These are phyloP conservation scores for Colletotrichum sp. DNA, from an alignment of 2,329 filamentous ascomycete genomes.

Conservation along the genomic window DNA sequence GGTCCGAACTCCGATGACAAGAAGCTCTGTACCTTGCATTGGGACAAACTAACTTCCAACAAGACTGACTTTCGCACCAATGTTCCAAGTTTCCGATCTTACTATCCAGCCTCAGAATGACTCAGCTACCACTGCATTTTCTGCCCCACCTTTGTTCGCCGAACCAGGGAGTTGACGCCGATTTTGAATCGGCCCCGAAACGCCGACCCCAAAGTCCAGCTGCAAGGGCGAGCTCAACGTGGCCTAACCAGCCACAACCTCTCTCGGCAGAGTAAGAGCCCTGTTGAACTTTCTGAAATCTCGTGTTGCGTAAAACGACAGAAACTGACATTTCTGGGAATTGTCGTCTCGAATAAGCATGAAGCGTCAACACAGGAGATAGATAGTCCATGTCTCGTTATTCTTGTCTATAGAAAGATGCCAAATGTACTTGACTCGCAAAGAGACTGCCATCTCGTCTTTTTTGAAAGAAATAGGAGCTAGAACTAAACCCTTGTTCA, in stretches of 20 bases:
- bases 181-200: neutral
- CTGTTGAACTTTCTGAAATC: rapidly evolving
- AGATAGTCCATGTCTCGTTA: neutral
- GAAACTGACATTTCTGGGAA: neutral
- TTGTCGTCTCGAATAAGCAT: rapidly evolving
- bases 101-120: neutral
- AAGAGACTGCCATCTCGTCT: rapidly evolving
- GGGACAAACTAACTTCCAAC: neutral
- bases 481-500: neutral
- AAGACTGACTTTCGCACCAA: neutral
- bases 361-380: rapidly evolving
- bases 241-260: rapidly evolving
- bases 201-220: neutral
- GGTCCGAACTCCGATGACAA: neutral
- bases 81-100: neutral
- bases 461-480: rapidly evolving
- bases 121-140: neutral
- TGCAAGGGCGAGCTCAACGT: neutral
- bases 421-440: rapidly evolving
- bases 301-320: rapidly evolving
- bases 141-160: neutral
- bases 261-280: neutral
- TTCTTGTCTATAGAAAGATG: rapidly evolving
- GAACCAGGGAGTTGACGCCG: neutral
- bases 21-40: neutral